These are phyloP conservation scores for Calocera viscosa DNA, from an alignment of 768 basidiomycete species.

Conservation along the genomic window DNA sequence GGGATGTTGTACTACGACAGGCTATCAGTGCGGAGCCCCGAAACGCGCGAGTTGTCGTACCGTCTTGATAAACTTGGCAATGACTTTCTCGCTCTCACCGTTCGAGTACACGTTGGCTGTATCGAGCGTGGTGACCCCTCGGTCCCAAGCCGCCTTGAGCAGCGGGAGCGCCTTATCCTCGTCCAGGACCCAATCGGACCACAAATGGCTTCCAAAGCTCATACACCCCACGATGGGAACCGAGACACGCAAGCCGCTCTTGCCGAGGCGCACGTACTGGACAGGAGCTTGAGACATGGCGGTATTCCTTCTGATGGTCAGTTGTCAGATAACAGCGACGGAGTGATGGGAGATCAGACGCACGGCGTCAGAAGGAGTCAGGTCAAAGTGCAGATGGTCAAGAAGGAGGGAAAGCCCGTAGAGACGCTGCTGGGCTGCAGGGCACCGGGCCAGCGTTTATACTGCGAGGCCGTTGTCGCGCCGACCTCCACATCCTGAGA, in stretches of 20 bases:
- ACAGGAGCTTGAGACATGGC: constrained; percentile 1
- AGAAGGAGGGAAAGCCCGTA: too few relatives aligned
- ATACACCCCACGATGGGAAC: constrained; percentile 23
- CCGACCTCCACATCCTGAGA: too few relatives aligned
- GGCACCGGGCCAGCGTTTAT: too few relatives aligned
- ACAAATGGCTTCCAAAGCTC: constrained; percentile 18
- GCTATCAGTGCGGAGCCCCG: constrained; percentile 9
- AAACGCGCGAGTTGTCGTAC: constrained; percentile 11
- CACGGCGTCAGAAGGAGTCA: too few relatives aligned
- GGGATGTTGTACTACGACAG: not conserved
- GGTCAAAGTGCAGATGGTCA: too few relatives aligned
- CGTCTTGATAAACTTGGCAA: constrained; percentile 19
- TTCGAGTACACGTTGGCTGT: constrained; percentile 24
- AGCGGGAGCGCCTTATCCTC: constrained; percentile 21
- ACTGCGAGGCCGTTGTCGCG: too few relatives aligned
- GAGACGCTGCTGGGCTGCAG: too few relatives aligned
- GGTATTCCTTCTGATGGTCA: too few relatives aligned
- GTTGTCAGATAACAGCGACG: too few relatives aligned
- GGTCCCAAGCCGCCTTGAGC: constrained; percentile 26
- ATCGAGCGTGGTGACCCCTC: constrained; percentile 24
- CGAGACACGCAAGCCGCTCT: constrained; percentile 21
- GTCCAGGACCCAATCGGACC: constrained; percentile 23
- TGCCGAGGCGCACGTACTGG: constrained; percentile 22
- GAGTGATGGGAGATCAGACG: too few relatives aligned
- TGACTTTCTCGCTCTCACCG: constrained; percentile 18